These are phyloP conservation scores for Vigna reflexopilosa DNA, from an alignment of 306 rosid genomes.

Conservation along the genomic window DNA sequence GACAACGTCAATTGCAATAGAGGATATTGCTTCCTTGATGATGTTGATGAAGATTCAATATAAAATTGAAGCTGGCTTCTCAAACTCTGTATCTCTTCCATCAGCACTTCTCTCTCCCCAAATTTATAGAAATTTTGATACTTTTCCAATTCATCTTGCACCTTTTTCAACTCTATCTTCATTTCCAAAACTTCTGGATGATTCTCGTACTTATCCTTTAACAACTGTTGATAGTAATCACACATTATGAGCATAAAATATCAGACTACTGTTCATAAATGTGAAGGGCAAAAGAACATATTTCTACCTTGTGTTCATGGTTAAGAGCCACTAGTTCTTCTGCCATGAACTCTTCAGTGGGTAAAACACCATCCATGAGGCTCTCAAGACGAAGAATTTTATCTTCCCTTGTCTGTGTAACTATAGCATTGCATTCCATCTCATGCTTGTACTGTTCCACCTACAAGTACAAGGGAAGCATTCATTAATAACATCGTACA, in stretches of 20 bases:
- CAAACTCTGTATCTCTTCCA: constrained; percentile 94
- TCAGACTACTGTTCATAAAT: constrained; percentile 2
- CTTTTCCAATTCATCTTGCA: constrained; percentile 76
- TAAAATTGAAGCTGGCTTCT: constrained; percentile 92
- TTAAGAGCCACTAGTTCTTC: constrained; percentile 76
- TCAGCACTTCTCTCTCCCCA: constrained; percentile 93
- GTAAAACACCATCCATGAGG: constrained; percentile 94
- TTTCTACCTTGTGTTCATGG: constrained; percentile 80
- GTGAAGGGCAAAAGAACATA: constrained; percentile 31
- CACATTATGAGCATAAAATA: constrained; percentile 41
- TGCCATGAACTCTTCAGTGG: constrained; percentile 86
- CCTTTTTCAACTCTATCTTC: constrained; percentile 79
- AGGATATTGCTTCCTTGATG: constrained; percentile 63
- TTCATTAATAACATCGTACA: constrained; percentile 42
- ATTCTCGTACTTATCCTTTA: constrained; percentile 86
- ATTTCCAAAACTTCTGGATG: constrained; percentile 89
- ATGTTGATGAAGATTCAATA: constrained; percentile 68
- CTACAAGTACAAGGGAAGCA: constrained; percentile 57
- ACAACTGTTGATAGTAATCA: constrained; percentile 60
- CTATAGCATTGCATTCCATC: constrained; percentile 85
- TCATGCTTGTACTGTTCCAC: constrained; percentile 93
- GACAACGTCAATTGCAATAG: constrained; percentile 68
- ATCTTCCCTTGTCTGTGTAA: constrained; percentile 93
- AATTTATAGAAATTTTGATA: constrained; percentile 73
- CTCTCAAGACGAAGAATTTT: constrained; percentile 91